Conservation (phyloP, 2,329 filamentous ascomycete species). For the Fusarium sacchari region DNA sequence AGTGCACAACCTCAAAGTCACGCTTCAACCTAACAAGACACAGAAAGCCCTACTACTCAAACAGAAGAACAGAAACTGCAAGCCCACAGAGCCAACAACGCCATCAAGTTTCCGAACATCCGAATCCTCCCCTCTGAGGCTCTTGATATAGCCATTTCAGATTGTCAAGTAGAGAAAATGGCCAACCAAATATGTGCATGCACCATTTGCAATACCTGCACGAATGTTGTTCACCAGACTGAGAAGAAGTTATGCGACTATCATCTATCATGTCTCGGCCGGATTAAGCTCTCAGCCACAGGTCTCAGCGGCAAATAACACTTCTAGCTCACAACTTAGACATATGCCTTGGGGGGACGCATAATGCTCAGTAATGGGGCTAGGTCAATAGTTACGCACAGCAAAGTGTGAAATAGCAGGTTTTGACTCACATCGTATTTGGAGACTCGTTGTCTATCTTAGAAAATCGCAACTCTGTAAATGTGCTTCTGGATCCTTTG, state of each 20-base stretch:
- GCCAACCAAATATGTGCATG: neutral
- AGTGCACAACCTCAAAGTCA: neutral
- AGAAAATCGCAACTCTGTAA: neutral
- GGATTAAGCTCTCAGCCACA: too few species aligned
- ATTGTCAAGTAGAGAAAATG: accelerated
- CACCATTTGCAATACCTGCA: neutral
- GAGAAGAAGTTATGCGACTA: neutral
- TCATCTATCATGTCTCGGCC: too few species aligned
- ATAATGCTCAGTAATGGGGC: neutral
- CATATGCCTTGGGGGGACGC: accelerated
- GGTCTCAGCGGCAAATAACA: too few species aligned
- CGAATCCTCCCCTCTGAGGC: neutral
- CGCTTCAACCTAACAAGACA: neutral
- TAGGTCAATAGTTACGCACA: accelerated
- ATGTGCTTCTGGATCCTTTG: accelerated
- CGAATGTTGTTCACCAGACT: neutral
- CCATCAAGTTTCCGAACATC: neutral
- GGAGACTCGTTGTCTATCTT: accelerated
- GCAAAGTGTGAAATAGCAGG: accelerated
- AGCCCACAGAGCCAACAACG: neutral
- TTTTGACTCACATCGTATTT: accelerated
- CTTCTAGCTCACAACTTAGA: too few species aligned
- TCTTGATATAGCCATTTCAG: accelerated
- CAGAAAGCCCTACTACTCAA: accelerated
- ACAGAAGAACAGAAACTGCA: neutral